These are phyloP conservation scores for Casuarina equisetifolia DNA, from an alignment of 306 rosid species.

Conservation along the genomic window DNA sequence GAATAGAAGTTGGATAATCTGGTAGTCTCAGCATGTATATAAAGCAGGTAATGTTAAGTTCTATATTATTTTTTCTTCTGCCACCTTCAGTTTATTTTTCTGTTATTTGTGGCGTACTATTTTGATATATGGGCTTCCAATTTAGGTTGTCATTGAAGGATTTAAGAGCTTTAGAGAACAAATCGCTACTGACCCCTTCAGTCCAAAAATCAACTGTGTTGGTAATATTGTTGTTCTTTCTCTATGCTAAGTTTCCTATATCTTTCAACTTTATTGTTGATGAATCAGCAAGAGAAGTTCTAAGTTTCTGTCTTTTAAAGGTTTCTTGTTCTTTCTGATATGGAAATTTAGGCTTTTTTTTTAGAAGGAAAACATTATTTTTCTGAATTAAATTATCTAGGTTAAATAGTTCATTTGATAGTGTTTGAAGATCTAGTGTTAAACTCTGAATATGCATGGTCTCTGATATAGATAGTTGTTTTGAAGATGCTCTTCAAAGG, in stretches of 20 bases:
- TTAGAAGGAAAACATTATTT: not conserved
- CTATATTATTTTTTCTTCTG: not conserved
- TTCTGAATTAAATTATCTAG: not conserved
- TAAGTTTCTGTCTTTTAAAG: not conserved
- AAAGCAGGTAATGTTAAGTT: conserved; percentile 66
- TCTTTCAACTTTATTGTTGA: conserved; percentile 9
- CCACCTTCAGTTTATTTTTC: not conserved
- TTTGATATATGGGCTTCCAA: conserved; percentile 11
- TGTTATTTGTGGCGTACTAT: not conserved
- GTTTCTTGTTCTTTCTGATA: not conserved
- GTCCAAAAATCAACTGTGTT: conserved; percentile 95
- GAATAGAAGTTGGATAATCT: conserved; percentile 40
- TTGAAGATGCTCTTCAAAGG: not conserved
- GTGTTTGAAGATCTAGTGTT: not conserved
- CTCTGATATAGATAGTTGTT: not conserved
- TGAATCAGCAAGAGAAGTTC: not conserved
- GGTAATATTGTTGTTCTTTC: conserved; percentile 51
- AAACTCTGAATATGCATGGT: not conserved
- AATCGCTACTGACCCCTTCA: conserved; percentile 90
- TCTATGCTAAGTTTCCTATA: conserved; percentile 22
- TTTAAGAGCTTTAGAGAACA: conserved; percentile 96
- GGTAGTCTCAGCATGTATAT: conserved; percentile 70
- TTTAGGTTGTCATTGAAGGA: conserved; percentile 85
- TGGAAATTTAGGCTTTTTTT: too few species aligned
- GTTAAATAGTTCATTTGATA: too few species aligned